Base-by-base conservation (phyloP, 257 asterid species). In the Fraxinus quadrangulata region DNA sequence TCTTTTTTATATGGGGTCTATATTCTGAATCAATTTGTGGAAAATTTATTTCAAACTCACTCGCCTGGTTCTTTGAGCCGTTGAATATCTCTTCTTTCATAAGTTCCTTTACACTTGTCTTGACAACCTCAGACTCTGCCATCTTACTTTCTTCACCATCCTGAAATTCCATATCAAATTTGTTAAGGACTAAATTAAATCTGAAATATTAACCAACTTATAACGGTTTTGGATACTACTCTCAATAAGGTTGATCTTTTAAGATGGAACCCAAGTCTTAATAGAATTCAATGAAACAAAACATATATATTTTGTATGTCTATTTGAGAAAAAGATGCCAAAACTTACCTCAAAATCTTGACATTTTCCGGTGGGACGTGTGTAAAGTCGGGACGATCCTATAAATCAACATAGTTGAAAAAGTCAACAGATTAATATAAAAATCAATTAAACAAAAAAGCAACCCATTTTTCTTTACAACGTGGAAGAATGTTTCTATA, bases 41-140 rank as follows among this genome's bases (percentile, higher is more conserved):
- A 17, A 47, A 78, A 28, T 79, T 88, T 19, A 21, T 79, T 82
- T 82, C 91, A 69, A 84, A 78, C 66, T 72, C 87, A 67, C 80
- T 78, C 21, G 63, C 71, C 71, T 75, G 93, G 65, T 80, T 83
- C 54, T 71, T 77, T 8, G 84, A 31, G 69, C 81, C 84, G 6
- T 76, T 79, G 69, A 80, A 67, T 92, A 96, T 93, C 86, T 96
- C 99, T 80, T 89, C 96, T 85, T 90, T 97, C 92, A 96, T 96
- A 70, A 96, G 93, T 79, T 90, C 89, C 89, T 96, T 96, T 71
- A 96, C 96, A 74, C 97, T 96, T 68, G 92, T 86, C 87, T 71
- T 87, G 67, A 76, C 81, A 51, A 75, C 36, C 81, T 87, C 94
- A 72, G 72, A 31, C 75, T 73, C 72, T 42, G 75, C 76, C 69